These are phyloP conservation scores for Vitellaria paradoxa DNA, from an alignment of 179 eudicot genomes.

Conservation along the genomic window DNA sequence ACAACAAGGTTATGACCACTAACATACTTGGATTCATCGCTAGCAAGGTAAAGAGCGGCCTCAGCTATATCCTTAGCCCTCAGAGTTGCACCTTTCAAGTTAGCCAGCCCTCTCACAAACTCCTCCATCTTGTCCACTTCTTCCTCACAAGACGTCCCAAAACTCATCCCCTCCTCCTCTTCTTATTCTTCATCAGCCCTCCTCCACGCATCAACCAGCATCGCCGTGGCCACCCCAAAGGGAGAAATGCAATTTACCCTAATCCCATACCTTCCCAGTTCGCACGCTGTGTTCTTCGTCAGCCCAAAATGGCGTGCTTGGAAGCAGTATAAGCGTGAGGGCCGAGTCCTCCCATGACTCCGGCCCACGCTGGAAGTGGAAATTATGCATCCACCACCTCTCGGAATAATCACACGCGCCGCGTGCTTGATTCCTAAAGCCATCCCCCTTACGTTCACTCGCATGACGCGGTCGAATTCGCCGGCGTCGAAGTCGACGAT, in stretches of 20 bases:
- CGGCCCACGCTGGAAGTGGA: slow-evolving; percentile 52
- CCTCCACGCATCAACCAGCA: slow-evolving; percentile 36
- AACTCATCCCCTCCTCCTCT: slow-evolving; percentile 8
- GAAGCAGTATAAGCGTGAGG: slow-evolving; percentile 55
- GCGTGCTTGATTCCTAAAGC: slow-evolving; percentile 59
- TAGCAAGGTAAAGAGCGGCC: slow-evolving; percentile 60
- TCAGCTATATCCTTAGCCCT: slow-evolving; percentile 46
- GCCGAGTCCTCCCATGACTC: slow-evolving; percentile 49
- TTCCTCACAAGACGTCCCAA: slow-evolving; percentile 17
- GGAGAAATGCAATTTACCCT: slow-evolving; percentile 59
- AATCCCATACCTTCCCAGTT: slow-evolving; percentile 46
- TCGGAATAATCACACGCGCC: slow-evolving; percentile 43
- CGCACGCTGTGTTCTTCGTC: slow-evolving; percentile 40
- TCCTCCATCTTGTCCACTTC: slow-evolving; percentile 42
- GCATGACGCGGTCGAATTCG: slow-evolving; percentile 43
- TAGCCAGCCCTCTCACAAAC: slow-evolving; percentile 35
- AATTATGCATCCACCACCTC: slow-evolving; percentile 35
- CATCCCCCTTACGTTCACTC: slow-evolving; percentile 43
- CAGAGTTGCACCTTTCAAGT: slow-evolving; percentile 40
- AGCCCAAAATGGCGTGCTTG: slow-evolving; percentile 57
- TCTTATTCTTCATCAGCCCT: background rate
- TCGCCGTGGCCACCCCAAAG: slow-evolving; percentile 41
- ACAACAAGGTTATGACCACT: slow-evolving; percentile 54
- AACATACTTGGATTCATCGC: slow-evolving; percentile 56
- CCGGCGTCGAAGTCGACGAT: slow-evolving; percentile 37